Percentiles rank a stretch among this genome's conserved stretches.
phyloP scores from a whole-genome alignment of 2,329 filamentous ascomycete genomes.

The Fusarium coffeatum region DNA sequence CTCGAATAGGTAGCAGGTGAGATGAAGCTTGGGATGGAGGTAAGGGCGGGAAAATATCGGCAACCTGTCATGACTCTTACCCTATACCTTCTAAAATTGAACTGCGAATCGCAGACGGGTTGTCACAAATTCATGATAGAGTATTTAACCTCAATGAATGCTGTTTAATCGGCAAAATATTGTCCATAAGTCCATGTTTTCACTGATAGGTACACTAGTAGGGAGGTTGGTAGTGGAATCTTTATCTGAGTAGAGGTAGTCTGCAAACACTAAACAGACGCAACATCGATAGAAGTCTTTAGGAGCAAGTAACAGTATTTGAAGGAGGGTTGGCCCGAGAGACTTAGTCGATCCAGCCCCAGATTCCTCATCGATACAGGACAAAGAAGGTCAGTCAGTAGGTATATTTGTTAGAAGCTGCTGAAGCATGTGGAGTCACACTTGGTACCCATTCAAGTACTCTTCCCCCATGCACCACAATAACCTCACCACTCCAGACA shows the following conservation, averaged over 20 bases:
- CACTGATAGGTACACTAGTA: background rate
- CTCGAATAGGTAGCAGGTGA: background rate
- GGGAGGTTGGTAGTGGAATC: background rate
- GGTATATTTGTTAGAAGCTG: background rate
- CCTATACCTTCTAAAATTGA: conserved; percentile 3
- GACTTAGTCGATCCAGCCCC: background rate
- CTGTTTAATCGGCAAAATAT: too few species aligned
- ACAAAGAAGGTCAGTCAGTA: background rate
- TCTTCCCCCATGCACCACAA: background rate
- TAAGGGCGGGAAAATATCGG: conserved; percentile 29
- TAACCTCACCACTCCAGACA: too few species aligned
- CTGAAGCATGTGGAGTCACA: background rate
- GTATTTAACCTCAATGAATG: background rate
- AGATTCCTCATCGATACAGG: fast-evolving
- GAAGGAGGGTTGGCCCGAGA: background rate
- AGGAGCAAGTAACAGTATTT: background rate
- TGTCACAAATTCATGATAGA: background rate
- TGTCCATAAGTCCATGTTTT: background rate
- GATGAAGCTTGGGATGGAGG: background rate
- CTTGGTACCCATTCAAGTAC: background rate
- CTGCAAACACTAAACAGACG: background rate
- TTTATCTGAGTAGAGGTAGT: background rate
- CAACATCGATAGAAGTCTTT: fast-evolving
- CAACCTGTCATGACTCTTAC: conserved; percentile 6
- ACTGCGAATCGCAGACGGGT: background rate